Base-by-base conservation (phyloP, 2,329 filamentous ascomycete species). In the Calcarisporium arbuscula region DNA sequence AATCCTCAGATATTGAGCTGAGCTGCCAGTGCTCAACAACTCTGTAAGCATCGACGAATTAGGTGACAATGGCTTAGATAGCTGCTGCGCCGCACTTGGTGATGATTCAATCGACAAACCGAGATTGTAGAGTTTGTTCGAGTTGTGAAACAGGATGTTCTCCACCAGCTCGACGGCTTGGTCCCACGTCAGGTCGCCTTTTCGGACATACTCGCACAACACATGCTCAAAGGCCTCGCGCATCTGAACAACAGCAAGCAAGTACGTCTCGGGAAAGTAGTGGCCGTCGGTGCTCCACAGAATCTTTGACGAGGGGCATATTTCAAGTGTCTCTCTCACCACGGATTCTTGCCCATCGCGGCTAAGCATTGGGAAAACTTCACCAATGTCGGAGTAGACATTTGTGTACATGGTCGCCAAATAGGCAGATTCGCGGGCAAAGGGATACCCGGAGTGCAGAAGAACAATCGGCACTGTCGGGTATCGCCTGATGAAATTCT, bases 281-380 rank as follows among this genome's bases (percentile, higher is more conserved):
- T 89, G 83, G 0, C 84, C 85, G 50, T 89, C 84, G 0, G 83
- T 88, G 42, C 82, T 87, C 76, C 83, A 90, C 1, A 90, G 60
- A 1, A 92, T 67, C 60, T 90, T 90, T 33, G 75, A 78, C 35
- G 74, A 77, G 0, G 86, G 85, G 16, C 79, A 82, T 5, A 90
- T 56, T 54, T 94, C 86, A 8, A 94, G 59, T 2, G 84, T 76
- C 51, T 92, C 75, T 28, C 79, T 74, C 10, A 94, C 45, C 2
- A 87, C 72, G 0, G 67, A 65, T 46, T 83, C 78, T 53, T 94
- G 85, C 0, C 85, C 87, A 39, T 86, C 77, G 31, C 81, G 73
- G 43, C 81, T 89, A 23, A 92, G 58, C 58, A 80, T 80, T 0
- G 85, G 85, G 40, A 92, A 94, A 0, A 92, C 80, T 50, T 88